phyloP scores from a whole-genome alignment of 2,329 filamentous ascomycete genomes.

The Fusarium sp. region DNA sequence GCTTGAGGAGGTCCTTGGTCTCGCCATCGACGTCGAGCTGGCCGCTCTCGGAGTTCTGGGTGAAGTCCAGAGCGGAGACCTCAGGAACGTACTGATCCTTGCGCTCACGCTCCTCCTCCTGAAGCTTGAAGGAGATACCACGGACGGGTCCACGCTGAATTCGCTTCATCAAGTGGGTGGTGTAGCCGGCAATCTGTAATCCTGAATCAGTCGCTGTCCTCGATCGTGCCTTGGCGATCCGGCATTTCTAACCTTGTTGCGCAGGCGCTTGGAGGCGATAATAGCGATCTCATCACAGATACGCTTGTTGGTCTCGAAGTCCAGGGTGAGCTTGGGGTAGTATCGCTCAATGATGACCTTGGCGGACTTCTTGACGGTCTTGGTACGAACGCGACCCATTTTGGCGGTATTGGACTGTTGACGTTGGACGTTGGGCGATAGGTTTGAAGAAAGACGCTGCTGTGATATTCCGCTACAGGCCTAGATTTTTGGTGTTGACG shows the following conservation, averaged over 20 bases:
- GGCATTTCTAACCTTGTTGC: conserved; percentile 86
- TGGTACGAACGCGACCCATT: conserved; percentile 79
- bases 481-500: conserved; percentile 47
- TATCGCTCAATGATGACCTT: conserved; percentile 99
- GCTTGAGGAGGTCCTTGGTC: conserved; percentile 99
- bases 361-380: conserved; percentile 82
- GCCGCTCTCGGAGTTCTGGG: conserved; percentile 91
- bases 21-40: conserved; percentile 95
- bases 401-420: conserved; percentile 65
- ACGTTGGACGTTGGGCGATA: conserved; percentile 52
- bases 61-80: conserved; percentile 98
- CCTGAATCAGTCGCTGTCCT: conserved; percentile 37
- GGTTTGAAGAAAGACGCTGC: conserved; percentile 50
- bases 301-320: conserved; percentile 99
- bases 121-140: conserved; percentile 99
- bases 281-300: conserved; percentile 99
- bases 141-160: conserved; percentile 99
- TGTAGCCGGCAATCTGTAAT: conserved; percentile 94
- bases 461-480: conserved; percentile 39
- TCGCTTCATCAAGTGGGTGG: conserved; percentile 99
- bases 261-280: conserved; percentile 97
- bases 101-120: conserved; percentile 99
- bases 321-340: conserved; percentile 97
- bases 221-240: conserved; percentile 1
- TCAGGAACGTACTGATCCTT: conserved; percentile 99